phyloP scores from a whole-genome alignment of 192 early-diverging fungal species.

The Mortierella claussenii region DNA sequence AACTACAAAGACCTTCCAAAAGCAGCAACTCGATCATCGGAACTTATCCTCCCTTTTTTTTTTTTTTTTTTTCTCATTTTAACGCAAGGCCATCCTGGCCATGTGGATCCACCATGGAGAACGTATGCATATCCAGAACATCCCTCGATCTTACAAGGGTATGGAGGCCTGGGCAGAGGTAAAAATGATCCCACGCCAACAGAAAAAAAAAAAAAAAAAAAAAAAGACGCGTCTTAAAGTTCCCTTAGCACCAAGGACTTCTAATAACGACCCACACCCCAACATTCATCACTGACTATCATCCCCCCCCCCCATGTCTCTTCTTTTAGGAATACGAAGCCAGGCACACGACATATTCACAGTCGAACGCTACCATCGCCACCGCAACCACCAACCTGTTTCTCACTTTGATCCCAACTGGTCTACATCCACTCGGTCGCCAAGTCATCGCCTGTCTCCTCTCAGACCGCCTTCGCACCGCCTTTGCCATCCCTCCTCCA shows the following conservation, averaged over 20 bases:
- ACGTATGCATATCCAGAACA: conserved; percentile 58
- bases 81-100: conserved; percentile 4
- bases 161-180: conserved; percentile 44
- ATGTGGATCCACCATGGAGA: conserved; percentile 16
- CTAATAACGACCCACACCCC: no score
- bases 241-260: no score
- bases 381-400: conserved; percentile 12
- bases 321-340: conserved; percentile 19
- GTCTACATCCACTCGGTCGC: conserved; percentile 11
- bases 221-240: no score
- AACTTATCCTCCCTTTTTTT: not conserved
- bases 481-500: conserved; percentile 11
- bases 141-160: conserved; percentile 43
- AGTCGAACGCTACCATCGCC: conserved; percentile 21
- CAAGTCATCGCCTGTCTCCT: conserved; percentile 10
- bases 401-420: conserved; percentile 4
- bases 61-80: conserved; percentile 2
- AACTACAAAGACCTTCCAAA: no score
- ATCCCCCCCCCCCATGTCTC: no score
- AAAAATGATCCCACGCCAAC: conserved; percentile 2
- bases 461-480: conserved; percentile 14
- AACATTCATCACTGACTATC: no score
- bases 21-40: no score
- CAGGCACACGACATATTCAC: conserved; percentile 3
- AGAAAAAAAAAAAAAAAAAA: conserved; percentile 21